Conservation (phyloP, 257 asterid species). For the Hygrophila difformis region DNA sequence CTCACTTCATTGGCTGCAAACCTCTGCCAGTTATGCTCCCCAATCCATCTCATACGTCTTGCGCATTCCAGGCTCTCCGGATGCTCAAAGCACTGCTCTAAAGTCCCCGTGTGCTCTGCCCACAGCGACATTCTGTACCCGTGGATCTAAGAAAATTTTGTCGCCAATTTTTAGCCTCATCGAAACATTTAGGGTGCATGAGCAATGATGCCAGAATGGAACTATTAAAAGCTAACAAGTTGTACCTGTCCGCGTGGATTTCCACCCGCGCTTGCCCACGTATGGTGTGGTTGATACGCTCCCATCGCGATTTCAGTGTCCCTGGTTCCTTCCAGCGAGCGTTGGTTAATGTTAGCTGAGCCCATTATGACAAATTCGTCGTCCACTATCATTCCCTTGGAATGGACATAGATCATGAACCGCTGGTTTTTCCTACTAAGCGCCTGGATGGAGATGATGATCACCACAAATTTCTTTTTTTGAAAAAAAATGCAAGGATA, state of each 20-base stretch:
- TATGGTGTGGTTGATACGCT: slow-evolving; percentile 77
- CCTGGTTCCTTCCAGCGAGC: slow-evolving; percentile 80
- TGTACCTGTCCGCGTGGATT: slow-evolving; percentile 76
- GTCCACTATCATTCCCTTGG: slow-evolving; percentile 98
- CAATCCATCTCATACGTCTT: slow-evolving; percentile 55
- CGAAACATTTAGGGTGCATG: too few relatives aligned
- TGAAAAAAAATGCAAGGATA: too few relatives aligned
- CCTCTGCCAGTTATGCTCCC: slow-evolving; percentile 66
- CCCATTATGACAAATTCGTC: slow-evolving; percentile 79
- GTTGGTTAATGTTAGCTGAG: slow-evolving; percentile 93
- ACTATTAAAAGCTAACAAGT: too few relatives aligned
- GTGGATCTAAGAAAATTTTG: slow-evolving; percentile 31
- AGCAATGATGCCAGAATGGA: too few relatives aligned
- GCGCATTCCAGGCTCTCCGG: slow-evolving; percentile 73
- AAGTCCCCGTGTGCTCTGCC: slow-evolving; percentile 80
- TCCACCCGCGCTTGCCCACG: slow-evolving; percentile 51
- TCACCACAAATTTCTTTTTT: too few relatives aligned
- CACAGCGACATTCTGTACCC: slow-evolving; percentile 93
- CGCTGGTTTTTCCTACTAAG: slow-evolving; percentile 47
- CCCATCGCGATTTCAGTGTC: slow-evolving; percentile 96
- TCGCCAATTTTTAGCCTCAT: too few relatives aligned
- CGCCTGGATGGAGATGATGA: slow-evolving; percentile 26
- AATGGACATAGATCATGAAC: slow-evolving; percentile 93
- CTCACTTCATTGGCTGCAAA: slow-evolving; percentile 48
- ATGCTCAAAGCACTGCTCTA: slow-evolving; percentile 53